Base-by-base conservation (phyloP, 306 rosid species). In the Sindora glabra region DNA sequence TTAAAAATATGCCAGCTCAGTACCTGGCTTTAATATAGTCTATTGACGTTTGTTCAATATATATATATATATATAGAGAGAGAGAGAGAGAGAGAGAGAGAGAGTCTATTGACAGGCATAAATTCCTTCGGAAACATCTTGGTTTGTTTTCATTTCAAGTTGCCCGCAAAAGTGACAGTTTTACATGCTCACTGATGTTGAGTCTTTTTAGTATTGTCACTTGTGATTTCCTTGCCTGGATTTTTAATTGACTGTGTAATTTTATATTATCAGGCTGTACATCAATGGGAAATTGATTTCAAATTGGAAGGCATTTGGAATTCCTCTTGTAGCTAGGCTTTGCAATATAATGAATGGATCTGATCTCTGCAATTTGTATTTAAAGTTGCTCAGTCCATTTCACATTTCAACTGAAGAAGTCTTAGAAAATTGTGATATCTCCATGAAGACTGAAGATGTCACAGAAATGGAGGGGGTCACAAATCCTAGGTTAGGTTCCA, bases 301-400 rank as follows among this genome's bases (percentile, higher is more conserved):
- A 42, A 83, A 73, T 61, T 84, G 86, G 81, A 90, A 82, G 85
- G 74, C 89, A 27, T 90, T 89, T 84, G 99, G 99, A 65, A 79
- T 92, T 82, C 99, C 99, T 57, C 79, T 86, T 56, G 86, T 76
- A 42, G 73, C 81, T 63, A 73, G 86, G 70, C 80, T 82, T 19
- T 29, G 68, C 62, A 73, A 72, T 76, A 56, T 61, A 40, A 51
- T 65, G 54, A 64, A 54, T 63, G 94, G 90, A 70, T 89, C 89
- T 62, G 94, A 89, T 83, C 78, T 92, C 33, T 67, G 63, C 29
- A 68, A 71, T 73, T 55, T 84, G 61, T 89, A 89, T 80, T 60
- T 78, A 12, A 86, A 77, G 48, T 75, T 81, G 79, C 77, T 92
- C 51, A 52, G 55, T 77, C 86, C 96, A 63, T 78, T 86, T 56